Evolutionary conservation across 164 flowering plant genomes (phyloP).

Genomic region (Nelumbo lutea): DNA sequence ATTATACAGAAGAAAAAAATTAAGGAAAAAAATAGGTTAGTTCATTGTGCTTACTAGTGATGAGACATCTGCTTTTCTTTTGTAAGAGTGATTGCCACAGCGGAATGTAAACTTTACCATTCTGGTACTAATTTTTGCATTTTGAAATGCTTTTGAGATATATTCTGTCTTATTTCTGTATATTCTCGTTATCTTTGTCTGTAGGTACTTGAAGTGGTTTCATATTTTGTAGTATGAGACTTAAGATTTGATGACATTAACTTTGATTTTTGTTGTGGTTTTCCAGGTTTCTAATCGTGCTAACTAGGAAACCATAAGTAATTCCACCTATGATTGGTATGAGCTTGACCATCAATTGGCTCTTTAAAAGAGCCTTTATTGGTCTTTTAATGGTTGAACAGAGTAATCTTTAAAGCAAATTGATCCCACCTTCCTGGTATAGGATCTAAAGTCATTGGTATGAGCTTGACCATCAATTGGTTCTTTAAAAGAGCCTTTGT

Average conservation of each 20-base stretch:
- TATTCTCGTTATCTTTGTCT: neutral
- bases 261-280: neutral
- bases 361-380: neutral
- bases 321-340: neutral
- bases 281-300: neutral
- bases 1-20: too few relatives aligned
- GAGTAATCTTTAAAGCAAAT: neutral
- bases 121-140: neutral
- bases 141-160: neutral
- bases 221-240: neutral
- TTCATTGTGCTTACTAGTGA: too few relatives aligned
- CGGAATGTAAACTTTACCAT: neutral
- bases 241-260: neutral
- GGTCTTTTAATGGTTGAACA: conserved; percentile 1
- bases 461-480: neutral
- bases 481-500: neutral
- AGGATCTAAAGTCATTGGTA: neutral
- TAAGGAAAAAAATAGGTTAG: too few relatives aligned
- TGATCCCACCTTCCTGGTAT: neutral
- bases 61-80: neutral
- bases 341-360: neutral
- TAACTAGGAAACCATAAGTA: neutral
- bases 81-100: too few relatives aligned
- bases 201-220: neutral
- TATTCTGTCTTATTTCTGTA: neutral